These are phyloP conservation scores for Phoma herbarum DNA, from an alignment of 2,329 filamentous ascomycete species.

Conservation along the genomic window DNA sequence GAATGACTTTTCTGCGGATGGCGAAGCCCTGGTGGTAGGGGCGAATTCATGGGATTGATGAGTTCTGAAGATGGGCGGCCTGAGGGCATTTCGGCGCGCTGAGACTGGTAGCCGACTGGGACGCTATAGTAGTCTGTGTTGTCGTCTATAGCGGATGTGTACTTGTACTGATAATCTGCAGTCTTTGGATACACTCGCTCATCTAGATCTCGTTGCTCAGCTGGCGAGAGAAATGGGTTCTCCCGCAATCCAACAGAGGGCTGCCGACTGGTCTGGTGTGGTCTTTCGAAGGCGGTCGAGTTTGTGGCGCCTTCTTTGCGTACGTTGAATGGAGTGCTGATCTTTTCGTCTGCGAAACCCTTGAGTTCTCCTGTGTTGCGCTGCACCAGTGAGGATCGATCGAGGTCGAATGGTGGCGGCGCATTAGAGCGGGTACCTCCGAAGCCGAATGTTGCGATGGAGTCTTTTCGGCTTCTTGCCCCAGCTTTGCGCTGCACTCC, in stretches of 20 bases:
- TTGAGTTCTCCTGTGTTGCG: slow-evolving; percentile 29
- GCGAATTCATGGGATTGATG: slow-evolving; percentile 16
- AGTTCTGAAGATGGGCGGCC: slow-evolving; percentile 26
- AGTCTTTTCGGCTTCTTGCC: slow-evolving; percentile 16
- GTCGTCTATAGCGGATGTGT: slow-evolving; percentile 18
- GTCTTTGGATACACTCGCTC: slow-evolving; percentile 22
- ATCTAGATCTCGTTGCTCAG: slow-evolving; percentile 5
- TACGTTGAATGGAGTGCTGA: slow-evolving; percentile 35
- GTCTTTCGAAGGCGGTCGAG: slow-evolving; percentile 2
- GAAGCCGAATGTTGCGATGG: slow-evolving; percentile 35
- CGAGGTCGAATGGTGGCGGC: slow-evolving; percentile 16
- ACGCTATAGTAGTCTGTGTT: slow-evolving; percentile 21
- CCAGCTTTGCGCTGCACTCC: slow-evolving; percentile 11
- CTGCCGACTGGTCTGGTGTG: slow-evolving; percentile 5
- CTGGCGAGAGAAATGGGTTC: slow-evolving; percentile 19
- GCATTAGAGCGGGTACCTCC: slow-evolving; percentile 26
- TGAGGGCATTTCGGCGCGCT: neutral
- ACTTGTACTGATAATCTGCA: slow-evolving; percentile 17
- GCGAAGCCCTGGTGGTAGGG: neutral
- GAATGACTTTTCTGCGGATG: neutral
- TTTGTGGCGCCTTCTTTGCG: slow-evolving; percentile 30
- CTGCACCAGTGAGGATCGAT: slow-evolving; percentile 13
- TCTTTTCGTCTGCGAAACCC: slow-evolving; percentile 32
- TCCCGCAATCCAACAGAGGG: neutral
- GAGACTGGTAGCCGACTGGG: slow-evolving; percentile 22